Percentiles rank a stretch among this genome's conserved stretches.
These are phyloP conservation scores for Dacryopinax primogenitus DNA, from an alignment of 768 basidiomycete genomes.

Conservation along the genomic window DNA sequence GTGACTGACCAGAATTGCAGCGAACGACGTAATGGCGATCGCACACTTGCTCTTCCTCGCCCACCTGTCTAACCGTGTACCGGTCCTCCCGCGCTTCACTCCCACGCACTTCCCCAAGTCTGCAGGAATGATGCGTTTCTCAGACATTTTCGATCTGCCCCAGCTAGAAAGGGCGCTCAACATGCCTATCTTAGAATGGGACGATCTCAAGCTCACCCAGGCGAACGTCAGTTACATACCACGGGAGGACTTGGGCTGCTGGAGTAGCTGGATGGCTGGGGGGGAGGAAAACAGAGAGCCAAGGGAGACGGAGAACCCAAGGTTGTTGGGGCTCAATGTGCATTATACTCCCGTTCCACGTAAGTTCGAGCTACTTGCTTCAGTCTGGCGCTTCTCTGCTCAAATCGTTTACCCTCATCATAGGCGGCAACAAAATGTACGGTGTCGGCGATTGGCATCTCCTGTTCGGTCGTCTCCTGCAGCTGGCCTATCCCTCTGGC, in stretches of 20 bases:
- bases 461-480: slow-evolving; percentile 27
- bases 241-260: slow-evolving; percentile 30
- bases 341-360: not conserved
- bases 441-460: slow-evolving; percentile 25
- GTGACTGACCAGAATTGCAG: slow-evolving; percentile 27
- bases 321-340: slow-evolving; percentile 1
- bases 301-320: slow-evolving; percentile 3
- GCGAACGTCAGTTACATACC: slow-evolving; percentile 4
- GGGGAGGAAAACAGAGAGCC: slow-evolving; percentile 1
- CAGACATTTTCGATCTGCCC: slow-evolving; percentile 48
- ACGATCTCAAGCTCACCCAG: slow-evolving; percentile 41
- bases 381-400: not conserved
- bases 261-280: slow-evolving; percentile 30
- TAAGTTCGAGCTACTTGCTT: not conserved
- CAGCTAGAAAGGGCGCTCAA: slow-evolving; percentile 36
- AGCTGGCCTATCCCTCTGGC: slow-evolving; percentile 27
- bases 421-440: slow-evolving; percentile 22
- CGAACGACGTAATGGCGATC: slow-evolving; percentile 58
- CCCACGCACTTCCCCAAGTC: slow-evolving; percentile 43
- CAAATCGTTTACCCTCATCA: too few species aligned
- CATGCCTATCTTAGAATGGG: slow-evolving; percentile 49
- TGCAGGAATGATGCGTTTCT: slow-evolving; percentile 39
- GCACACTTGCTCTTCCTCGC: slow-evolving; percentile 44
- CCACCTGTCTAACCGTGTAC: slow-evolving; percentile 41
- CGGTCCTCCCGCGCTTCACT: slow-evolving; percentile 45